A percentile compares a stretch with the other conserved stretches of the same genome.
These are phyloP conservation scores for Limnomonas spitsbergensis DNA, from an alignment of 139 green algal genomes.

Conservation along the genomic window DNA sequence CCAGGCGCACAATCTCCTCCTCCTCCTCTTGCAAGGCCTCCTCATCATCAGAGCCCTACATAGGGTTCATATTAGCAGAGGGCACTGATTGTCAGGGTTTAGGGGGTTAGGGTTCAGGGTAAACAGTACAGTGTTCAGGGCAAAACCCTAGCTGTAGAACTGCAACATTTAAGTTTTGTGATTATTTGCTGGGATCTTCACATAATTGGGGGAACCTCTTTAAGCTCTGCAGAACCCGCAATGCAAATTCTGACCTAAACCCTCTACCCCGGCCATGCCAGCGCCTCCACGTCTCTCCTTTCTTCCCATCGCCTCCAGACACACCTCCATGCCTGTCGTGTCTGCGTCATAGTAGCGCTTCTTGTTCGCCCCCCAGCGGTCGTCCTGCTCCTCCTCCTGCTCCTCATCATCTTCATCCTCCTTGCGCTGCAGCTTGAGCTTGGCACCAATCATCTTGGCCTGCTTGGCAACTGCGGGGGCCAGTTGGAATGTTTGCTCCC, in stretches of 20 bases:
- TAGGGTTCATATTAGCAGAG: too few species aligned
- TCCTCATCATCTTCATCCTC: conserved; percentile 53
- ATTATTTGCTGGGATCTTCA: too few species aligned
- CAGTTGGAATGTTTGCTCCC: background rate
- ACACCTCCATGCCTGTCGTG: conserved; percentile 28
- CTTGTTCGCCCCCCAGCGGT: conserved; percentile 69
- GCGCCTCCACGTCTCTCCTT: too few species aligned
- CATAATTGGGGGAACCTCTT: too few species aligned
- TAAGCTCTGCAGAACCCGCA: too few species aligned
- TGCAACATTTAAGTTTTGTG: too few species aligned
- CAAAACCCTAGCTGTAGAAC: too few species aligned
- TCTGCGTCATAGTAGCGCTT: conserved; percentile 73
- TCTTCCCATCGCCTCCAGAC: conserved; percentile 27
- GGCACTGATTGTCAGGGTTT: too few species aligned
- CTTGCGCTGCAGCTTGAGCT: conserved; percentile 57
- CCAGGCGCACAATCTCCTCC: conserved; percentile 1
- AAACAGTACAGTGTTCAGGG: too few species aligned
- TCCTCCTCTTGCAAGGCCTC: conserved; percentile 12
- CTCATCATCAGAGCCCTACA: conserved; percentile 16
- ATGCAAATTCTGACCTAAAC: too few species aligned
- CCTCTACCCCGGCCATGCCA: too few species aligned
- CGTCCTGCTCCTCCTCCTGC: conserved; percentile 36
- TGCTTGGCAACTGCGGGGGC: conserved; percentile 27
- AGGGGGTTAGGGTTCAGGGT: too few species aligned
- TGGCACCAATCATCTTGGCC: conserved; percentile 59